phyloP scores from a whole-genome alignment of 2,329 filamentous ascomycete genomes.

The Sclerotinia spermophila region DNA sequence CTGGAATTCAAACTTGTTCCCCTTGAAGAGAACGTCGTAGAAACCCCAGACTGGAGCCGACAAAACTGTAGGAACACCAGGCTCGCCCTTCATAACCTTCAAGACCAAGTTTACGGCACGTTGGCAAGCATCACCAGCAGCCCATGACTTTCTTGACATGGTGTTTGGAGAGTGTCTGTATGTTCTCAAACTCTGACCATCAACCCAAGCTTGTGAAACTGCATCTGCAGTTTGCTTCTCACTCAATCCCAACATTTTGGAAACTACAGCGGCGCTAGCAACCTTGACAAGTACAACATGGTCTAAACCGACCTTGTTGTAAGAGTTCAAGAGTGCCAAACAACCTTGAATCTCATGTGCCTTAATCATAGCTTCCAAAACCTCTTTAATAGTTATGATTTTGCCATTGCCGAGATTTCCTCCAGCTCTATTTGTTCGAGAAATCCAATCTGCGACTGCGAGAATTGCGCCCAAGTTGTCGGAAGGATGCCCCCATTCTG shows the following conservation, averaged over 20 bases:
- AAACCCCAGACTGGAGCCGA: slow-evolving; percentile 95
- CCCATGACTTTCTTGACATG: slow-evolving; percentile 99
- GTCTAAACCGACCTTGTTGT: slow-evolving; percentile 97
- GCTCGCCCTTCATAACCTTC: slow-evolving; percentile 88
- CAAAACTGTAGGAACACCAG: slow-evolving; percentile 86
- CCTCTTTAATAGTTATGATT: slow-evolving; percentile 82
- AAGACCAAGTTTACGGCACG: slow-evolving; percentile 86
- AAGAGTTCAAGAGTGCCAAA: slow-evolving; percentile 94
- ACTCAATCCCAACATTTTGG: slow-evolving; percentile 86
- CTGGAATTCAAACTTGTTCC: slow-evolving; percentile 95
- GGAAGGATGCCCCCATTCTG: slow-evolving; percentile 97
- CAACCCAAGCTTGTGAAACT: slow-evolving; percentile 95
- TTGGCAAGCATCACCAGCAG: slow-evolving; percentile 96
- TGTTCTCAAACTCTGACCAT: slow-evolving; percentile 91
- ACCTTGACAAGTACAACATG: slow-evolving; percentile 99
- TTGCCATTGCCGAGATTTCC: slow-evolving; percentile 83
- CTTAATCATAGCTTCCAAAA: slow-evolving; percentile 98
- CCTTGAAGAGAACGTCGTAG: slow-evolving; percentile 97
- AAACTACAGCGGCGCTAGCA: slow-evolving; percentile 87
- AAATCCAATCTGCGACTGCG: slow-evolving; percentile 95
- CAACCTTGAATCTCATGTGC: slow-evolving; percentile 99
- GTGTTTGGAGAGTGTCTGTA: slow-evolving; percentile 98
- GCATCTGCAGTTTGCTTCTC: slow-evolving; percentile 92
- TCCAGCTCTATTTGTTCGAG: slow-evolving; percentile 74
- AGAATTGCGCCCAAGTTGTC: slow-evolving; percentile 98